Conservation (phyloP, 352 stramenopile genomes). For the Phytophthora pistaciae region DNA sequence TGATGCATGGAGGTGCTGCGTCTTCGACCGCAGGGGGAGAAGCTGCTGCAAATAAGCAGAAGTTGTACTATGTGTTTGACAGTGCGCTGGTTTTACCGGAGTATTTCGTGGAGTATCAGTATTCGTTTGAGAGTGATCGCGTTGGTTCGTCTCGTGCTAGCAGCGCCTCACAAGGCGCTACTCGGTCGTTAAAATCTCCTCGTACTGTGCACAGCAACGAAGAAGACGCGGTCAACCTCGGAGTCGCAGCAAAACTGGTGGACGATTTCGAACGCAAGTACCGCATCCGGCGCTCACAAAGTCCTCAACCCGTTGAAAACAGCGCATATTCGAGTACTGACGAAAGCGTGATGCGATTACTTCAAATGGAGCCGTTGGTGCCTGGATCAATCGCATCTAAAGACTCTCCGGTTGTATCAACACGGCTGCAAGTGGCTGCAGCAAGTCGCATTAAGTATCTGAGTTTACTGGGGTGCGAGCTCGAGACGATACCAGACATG, state of each 20-base stretch:
- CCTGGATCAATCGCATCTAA: constrained; percentile 7
- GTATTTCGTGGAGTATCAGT: constrained; percentile 90
- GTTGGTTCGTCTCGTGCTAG: constrained; percentile 10
- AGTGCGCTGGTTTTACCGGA: constrained; percentile 81
- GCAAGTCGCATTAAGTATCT: constrained; percentile 48
- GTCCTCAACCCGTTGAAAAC: constrained; percentile 19
- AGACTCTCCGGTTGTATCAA: background rate
- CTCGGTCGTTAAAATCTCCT: constrained; percentile 14
- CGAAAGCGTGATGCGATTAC: constrained; percentile 37
- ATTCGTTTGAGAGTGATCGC: constrained; percentile 28
- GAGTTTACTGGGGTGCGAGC: constrained; percentile 59
- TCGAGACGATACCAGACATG: constrained; percentile 63
- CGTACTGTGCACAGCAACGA: constrained; percentile 20
- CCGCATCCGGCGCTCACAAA: constrained; percentile 50
- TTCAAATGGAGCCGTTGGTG: constrained; percentile 58
- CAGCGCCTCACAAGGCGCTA: background rate
- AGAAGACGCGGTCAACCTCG: constrained; percentile 43
- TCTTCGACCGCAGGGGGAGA: constrained; percentile 23
- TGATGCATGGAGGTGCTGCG: constrained; percentile 31
- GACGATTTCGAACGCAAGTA: constrained; percentile 76
- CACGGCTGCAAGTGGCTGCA: constrained; percentile 24
- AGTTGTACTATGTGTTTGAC: constrained; percentile 86
- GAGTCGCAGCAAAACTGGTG: constrained; percentile 36
- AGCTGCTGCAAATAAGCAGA: constrained; percentile 48
- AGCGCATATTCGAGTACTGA: constrained; percentile 29